A percentile compares a stretch with the other conserved stretches of the same genome.
Conservation (phyloP, 352 stramenopile genomes). For the Globisporangium viniferum region DNA sequence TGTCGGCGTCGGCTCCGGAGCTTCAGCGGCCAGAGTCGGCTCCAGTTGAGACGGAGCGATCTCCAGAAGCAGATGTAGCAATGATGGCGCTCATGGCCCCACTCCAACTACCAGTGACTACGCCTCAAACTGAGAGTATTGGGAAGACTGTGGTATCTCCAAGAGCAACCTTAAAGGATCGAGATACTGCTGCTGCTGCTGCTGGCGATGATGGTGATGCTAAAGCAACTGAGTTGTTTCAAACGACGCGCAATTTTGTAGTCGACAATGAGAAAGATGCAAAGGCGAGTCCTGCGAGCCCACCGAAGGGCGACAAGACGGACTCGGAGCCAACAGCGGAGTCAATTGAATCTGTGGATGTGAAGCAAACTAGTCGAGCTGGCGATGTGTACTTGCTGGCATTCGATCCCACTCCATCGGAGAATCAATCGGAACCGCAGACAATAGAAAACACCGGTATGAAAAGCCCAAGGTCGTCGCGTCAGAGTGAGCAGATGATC, state of each 20-base stretch:
- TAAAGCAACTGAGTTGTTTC: constrained; percentile 2
- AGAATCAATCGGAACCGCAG: background rate
- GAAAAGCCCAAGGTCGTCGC: background rate
- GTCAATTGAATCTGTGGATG: background rate
- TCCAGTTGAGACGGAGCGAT: background rate
- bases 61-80: background rate
- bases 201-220: background rate
- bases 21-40: background rate
- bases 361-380: background rate
- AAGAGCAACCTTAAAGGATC: background rate
- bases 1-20: constrained; percentile 8
- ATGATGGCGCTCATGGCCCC: background rate
- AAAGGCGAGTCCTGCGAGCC: background rate
- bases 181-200: too few species aligned
- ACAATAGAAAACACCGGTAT: background rate
- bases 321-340: background rate
- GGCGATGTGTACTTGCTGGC: background rate
- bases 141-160: background rate
- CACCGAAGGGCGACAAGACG: background rate
- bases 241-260: constrained; percentile 6
- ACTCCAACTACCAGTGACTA: background rate
- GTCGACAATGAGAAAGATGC: background rate
- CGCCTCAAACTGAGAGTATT: background rate
- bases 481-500: constrained; percentile 1
- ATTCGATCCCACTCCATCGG: background rate